Percentiles rank a stretch among this genome's conserved stretches.
Evolutionary conservation across 805 yeast genomes (phyloP).

Genomic region (Candida maesae): DNA sequence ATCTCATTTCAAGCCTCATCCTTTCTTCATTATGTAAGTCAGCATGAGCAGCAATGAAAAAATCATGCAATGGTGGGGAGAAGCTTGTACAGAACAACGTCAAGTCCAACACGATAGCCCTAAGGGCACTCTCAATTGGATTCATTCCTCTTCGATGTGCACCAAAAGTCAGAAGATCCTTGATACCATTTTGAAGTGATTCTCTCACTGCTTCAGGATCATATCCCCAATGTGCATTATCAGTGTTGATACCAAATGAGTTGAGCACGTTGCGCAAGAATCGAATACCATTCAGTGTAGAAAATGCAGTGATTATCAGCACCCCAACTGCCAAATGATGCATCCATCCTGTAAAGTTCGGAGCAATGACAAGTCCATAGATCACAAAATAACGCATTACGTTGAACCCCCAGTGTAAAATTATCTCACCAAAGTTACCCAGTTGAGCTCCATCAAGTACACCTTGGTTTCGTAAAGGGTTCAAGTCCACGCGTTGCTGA

Average conservation of each 20-base stretch:
- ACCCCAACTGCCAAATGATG: background rate
- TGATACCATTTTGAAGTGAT: background rate
- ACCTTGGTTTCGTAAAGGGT: too few relatives aligned
- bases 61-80: slow-evolving; percentile 11
- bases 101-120: slow-evolving; percentile 4
- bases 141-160: background rate
- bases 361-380: background rate
- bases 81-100: slow-evolving; percentile 11
- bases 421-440: background rate
- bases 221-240: background rate
- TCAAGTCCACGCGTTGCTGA: too few relatives aligned
- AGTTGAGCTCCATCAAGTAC: too few relatives aligned
- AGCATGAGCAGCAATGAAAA: slow-evolving; percentile 1
- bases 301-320: background rate
- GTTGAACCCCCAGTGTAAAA: background rate
- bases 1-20: too few relatives aligned
- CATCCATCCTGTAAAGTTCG: background rate
- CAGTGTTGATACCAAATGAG: background rate
- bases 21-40: slow-evolving; percentile 3
- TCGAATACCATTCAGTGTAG: background rate
- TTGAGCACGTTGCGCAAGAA: background rate
- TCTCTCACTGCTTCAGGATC: background rate
- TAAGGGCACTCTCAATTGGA: slow-evolving; percentile 1
- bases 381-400: background rate
- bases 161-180: slow-evolving; percentile 1